These are phyloP conservation scores for Ascochyta fabae DNA, from an alignment of 2,329 filamentous ascomycete genomes.

Conservation along the genomic window DNA sequence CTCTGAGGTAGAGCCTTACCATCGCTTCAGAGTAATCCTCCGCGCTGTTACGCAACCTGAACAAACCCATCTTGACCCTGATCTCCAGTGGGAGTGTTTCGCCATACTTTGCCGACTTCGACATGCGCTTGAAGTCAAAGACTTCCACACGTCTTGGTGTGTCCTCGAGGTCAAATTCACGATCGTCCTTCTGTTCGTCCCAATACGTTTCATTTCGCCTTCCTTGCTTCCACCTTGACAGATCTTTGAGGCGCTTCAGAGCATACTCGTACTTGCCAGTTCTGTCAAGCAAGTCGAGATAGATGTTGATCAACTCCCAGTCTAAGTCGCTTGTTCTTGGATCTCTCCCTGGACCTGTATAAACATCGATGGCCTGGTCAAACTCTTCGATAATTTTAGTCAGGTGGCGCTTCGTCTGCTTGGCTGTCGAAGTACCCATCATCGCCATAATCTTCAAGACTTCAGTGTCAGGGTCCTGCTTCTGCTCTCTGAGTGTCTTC, in stretches of 20 bases:
- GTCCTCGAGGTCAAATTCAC: conserved; percentile 85
- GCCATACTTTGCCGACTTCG: conserved; percentile 69
- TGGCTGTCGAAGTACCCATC: conserved; percentile 59
- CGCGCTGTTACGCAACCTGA: conserved; percentile 74
- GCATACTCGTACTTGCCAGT: conserved; percentile 69
- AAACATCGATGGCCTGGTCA: conserved; percentile 57
- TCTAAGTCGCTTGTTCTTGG: conserved; percentile 57
- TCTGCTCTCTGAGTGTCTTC: conserved; percentile 56
- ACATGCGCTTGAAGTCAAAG: conserved; percentile 65
- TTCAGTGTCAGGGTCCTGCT: conserved; percentile 52
- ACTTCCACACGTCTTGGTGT: conserved; percentile 69
- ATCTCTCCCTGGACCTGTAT: conserved; percentile 53
- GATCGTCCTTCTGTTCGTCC: conserved; percentile 77
- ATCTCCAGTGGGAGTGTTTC: conserved; percentile 79
- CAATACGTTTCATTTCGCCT: conserved; percentile 77
- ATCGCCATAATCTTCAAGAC: conserved; percentile 64
- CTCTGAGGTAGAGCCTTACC: conserved; percentile 64
- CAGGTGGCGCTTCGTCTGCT: conserved; percentile 55
- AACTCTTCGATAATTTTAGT: conserved; percentile 59
- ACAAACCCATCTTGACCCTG: conserved; percentile 81
- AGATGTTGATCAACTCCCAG: conserved; percentile 88
- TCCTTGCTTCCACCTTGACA: conserved; percentile 83
- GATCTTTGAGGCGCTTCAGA: conserved; percentile 70
- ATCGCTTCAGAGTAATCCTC: conserved; percentile 72
- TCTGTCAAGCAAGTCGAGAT: conserved; percentile 78